Percentiles rank a stretch among this genome's conserved stretches.
Evolutionary conservation across 148 eudicot genomes (phyloP).

Genomic region (Rhododendron ferrugineum): DNA sequence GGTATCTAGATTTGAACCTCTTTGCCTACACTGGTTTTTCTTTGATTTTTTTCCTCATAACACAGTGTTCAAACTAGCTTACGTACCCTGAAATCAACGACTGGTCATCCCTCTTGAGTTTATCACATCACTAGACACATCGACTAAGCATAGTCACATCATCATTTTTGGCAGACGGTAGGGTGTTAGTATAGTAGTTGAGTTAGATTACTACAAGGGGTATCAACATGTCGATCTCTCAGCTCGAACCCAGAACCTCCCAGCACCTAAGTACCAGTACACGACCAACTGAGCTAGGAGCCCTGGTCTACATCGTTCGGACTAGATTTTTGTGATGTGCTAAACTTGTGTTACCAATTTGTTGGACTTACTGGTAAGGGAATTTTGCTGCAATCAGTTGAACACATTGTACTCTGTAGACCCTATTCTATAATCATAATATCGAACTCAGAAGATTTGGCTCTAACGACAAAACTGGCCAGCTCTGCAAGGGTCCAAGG

Average conservation of each 20-base stretch:
- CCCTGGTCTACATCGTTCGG: neutral
- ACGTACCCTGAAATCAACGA: neutral
- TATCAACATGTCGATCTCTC: too few species aligned
- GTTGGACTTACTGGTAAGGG: neutral
- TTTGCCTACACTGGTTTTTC: neutral
- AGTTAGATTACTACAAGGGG: too few species aligned
- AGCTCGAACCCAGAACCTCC: too few species aligned
- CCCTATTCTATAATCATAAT: neutral
- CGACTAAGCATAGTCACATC: neutral
- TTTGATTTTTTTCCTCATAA: neutral
- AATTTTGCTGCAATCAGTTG: neutral
- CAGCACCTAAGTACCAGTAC: too few species aligned
- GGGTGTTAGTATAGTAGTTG: too few species aligned
- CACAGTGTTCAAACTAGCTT: neutral
- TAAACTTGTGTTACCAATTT: neutral
- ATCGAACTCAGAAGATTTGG: slow-evolving; percentile 22
- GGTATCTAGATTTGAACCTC: neutral
- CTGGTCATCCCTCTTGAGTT: neutral
- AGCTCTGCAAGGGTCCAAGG: slow-evolving; percentile 33
- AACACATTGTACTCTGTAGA: neutral
- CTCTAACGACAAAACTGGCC: slow-evolving; percentile 36
- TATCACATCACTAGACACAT: neutral
- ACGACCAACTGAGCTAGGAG: too few species aligned
- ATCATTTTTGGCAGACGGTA: neutral
- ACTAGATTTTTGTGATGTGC: neutral